These are phyloP conservation scores for Paramecium caudatum DNA, from an alignment of 73 alveolate species.

Conservation along the genomic window DNA sequence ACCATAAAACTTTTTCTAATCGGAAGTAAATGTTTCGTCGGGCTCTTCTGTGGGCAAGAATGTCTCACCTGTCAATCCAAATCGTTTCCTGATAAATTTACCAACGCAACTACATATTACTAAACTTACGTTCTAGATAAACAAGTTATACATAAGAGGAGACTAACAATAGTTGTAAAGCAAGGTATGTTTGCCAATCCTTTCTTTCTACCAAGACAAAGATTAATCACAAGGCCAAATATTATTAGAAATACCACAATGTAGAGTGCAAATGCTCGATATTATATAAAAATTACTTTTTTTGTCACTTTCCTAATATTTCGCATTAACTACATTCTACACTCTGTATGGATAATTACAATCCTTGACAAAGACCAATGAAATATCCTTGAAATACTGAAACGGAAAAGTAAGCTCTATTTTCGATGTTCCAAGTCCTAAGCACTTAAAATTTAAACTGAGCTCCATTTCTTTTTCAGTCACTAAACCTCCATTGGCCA, in stretches of 20 bases:
- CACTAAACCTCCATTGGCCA: slow-evolving; percentile 14
- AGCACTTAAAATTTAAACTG: slow-evolving; percentile 23
- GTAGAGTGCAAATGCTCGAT: not conserved
- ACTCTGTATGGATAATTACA: slow-evolving; percentile 26
- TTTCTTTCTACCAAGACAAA: slow-evolving; percentile 49
- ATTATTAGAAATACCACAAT: not conserved
- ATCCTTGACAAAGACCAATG: slow-evolving; percentile 13
- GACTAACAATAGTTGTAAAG: not conserved
- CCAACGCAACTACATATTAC: slow-evolving; percentile 4
- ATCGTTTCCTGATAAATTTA: not conserved
- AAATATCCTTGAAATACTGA: slow-evolving; percentile 27
- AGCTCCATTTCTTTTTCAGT: not conserved
- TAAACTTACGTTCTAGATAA: not conserved
- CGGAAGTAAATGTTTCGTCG: slow-evolving; percentile 31
- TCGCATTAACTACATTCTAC: slow-evolving; percentile 26
- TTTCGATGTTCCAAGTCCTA: slow-evolving; percentile 46
- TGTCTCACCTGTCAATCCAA: slow-evolving; percentile 32
- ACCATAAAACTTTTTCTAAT: slow-evolving; percentile 44
- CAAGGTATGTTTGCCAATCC: slow-evolving; percentile 60
- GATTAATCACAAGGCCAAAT: slow-evolving; percentile 15
- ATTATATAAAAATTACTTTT: not conserved
- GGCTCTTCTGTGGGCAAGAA: slow-evolving; percentile 31
- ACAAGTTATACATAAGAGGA: slow-evolving; percentile 18
- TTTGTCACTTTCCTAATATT: slow-evolving; percentile 14
- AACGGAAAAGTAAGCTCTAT: slow-evolving; percentile 29